Base-by-base conservation (phyloP, 1,139 yeast species). In the Diutina mesorugosa region DNA sequence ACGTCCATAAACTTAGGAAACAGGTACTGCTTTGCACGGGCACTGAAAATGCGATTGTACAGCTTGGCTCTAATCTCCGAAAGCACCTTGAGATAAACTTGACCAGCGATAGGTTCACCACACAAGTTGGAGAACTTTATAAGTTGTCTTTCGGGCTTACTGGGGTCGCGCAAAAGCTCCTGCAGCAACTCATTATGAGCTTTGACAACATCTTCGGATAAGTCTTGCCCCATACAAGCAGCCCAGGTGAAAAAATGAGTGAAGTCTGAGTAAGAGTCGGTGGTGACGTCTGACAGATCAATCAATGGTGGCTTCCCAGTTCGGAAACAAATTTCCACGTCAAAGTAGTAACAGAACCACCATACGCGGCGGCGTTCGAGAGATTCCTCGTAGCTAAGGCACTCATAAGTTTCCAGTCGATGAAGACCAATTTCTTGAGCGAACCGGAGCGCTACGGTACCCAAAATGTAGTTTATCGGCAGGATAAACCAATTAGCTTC, bases 341-440 rank as follows among this genome's bases (percentile, higher is more conserved):
- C 91, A 51, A 74, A 65, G 53, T 70, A 67, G 60, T 80, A 83
- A 58, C 85, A 77, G 46, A 70, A 60, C 81, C 85, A 80, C 83
- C 87, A 86, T 1, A 83, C 58, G 10, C 67, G 66, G 47, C 79
- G 67, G 38, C 82, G 69, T 10, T 68, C 66, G 5, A 65, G 61
- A 6, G 70, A 71, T 52, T 81, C 85, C 3, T 65, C 69, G 0
- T 61, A 61, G 0, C 74, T 58, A 29, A 81, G 61, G 0, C 75
- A 73, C 7, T 63, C 62, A 56, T 76, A 75, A 2, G 79, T 67
- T 60, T 85, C 89, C 16, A 68, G 69, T 45, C 89, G 69, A 63
- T 87, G 87, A 29, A 87, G 69, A 0, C 95, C 95, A 58, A 85
- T 67, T 55, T 81, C 85, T 60, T 79, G 83, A 0, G 89, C 87